Percentiles rank a stretch among this genome's conserved stretches.
Evolutionary conservation across 495 filamentous ascomycete species (phyloP).

Genomic region (Penicillium coprophilum): DNA sequence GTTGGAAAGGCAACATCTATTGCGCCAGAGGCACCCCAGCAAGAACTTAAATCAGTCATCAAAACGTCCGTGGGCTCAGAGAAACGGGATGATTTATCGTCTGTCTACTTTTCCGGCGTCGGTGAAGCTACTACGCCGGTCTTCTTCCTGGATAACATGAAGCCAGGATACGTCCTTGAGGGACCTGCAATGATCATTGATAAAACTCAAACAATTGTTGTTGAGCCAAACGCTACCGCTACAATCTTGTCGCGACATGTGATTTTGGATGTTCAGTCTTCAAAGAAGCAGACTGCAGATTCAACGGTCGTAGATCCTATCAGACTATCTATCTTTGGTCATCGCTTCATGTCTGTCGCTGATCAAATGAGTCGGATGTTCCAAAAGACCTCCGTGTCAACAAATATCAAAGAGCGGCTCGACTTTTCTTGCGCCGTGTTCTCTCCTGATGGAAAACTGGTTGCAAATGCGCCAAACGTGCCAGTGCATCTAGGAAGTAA

Average conservation of each 20-base stretch:
- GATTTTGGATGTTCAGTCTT: constrained; percentile 62
- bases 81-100: constrained; percentile 8
- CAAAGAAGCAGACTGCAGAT: constrained; percentile 64
- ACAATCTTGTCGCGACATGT: constrained; percentile 63
- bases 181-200: constrained; percentile 91
- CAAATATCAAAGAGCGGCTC: constrained; percentile 89
- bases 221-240: constrained; percentile 65
- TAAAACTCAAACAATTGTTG: constrained; percentile 89
- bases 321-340: constrained; percentile 84
- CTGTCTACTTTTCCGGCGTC: not conserved
- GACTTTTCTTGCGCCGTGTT: constrained; percentile 93
- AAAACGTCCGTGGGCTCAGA: not conserved
- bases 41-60: constrained; percentile 9
- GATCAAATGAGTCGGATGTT: constrained; percentile 90
- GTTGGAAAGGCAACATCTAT: constrained; percentile 7
- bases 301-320: constrained; percentile 59
- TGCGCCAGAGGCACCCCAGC: constrained; percentile 8
- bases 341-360: constrained; percentile 92
- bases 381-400: constrained; percentile 88
- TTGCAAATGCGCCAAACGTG: constrained; percentile 80
- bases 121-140: too few relatives aligned
- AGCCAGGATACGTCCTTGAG: too few relatives aligned
- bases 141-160: too few relatives aligned
- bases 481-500: constrained; percentile 73
- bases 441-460: constrained; percentile 72